Evolutionary conservation across 208 protist genomes (phyloP).

Genomic region (Wallacemonas rigidus): DNA sequence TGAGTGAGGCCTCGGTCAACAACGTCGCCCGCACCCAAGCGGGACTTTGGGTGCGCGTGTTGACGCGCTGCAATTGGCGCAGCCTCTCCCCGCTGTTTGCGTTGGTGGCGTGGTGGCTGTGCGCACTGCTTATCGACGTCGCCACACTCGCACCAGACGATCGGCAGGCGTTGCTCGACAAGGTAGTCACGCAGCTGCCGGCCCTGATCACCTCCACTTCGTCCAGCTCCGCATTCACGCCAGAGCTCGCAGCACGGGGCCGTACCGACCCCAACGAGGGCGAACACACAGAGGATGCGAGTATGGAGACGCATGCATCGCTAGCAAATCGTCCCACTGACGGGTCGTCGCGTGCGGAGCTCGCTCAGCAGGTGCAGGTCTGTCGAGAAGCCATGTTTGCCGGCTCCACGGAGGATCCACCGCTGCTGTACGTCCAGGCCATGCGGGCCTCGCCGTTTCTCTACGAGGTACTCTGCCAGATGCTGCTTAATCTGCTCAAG

Average conservation of each 20-base stretch:
- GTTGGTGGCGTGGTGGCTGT: conserved; percentile 59
- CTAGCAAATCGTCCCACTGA: background rate
- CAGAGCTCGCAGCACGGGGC: no score
- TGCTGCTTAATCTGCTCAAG: conserved; percentile 51
- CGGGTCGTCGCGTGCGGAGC: background rate
- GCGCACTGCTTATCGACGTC: conserved; percentile 51
- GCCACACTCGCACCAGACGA: conserved; percentile 35
- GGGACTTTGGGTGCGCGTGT: conserved; percentile 48
- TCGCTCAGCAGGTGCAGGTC: background rate
- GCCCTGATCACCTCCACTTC: background rate
- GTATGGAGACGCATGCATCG: no score
- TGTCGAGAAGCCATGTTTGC: background rate
- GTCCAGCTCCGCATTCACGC: background rate
- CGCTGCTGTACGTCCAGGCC: background rate
- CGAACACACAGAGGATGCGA: no score
- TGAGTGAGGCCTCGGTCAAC: conserved; percentile 41
- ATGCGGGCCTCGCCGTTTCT: conserved; percentile 9
- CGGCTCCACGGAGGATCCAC: conserved; percentile 7
- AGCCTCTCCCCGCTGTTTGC: conserved; percentile 26
- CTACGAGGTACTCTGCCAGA: conserved; percentile 31
- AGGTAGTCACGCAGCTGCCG: conserved; percentile 54
- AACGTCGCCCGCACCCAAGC: conserved; percentile 49
- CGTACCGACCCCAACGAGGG: no score
- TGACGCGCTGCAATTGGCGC: conserved; percentile 44
- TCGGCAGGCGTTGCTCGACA: conserved; percentile 40